phyloP scores from a whole-genome alignment of 2,329 filamentous ascomycete genomes.

The Penicillium rolfsii region DNA sequence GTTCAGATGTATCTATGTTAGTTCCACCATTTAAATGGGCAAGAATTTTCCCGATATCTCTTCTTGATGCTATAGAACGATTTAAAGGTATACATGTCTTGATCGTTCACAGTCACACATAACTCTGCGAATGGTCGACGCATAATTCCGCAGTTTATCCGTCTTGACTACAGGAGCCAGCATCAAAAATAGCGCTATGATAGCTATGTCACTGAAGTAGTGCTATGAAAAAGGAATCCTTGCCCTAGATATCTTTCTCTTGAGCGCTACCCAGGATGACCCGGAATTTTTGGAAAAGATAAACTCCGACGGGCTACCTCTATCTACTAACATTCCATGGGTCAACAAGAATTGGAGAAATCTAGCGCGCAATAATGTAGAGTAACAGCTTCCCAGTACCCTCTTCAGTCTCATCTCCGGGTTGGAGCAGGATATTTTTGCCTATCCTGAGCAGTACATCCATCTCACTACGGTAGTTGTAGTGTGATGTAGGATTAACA shows the following conservation, averaged over 20 bases:
- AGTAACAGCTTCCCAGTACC: background rate
- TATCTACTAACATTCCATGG: background rate
- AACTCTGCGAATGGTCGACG: constrained; percentile 2
- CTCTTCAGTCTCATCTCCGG: background rate
- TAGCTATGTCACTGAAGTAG: background rate
- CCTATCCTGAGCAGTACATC: no score
- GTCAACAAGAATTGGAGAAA: background rate
- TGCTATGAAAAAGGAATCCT: background rate
- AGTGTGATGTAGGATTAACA: no score
- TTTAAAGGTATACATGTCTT: constrained; percentile 16
- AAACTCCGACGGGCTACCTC: background rate
- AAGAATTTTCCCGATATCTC: constrained; percentile 21
- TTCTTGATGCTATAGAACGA: constrained; percentile 29
- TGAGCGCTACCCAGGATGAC: background rate
- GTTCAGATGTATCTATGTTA: background rate
- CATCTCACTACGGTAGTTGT: no score
- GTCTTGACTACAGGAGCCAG: background rate
- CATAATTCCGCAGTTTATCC: constrained; percentile 13
- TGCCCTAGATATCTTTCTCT: background rate
- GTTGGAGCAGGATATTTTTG: no score
- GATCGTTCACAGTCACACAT: no score
- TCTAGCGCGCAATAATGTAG: background rate
- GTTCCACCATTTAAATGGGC: background rate
- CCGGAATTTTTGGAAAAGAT: background rate
- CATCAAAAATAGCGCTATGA: background rate